These are phyloP conservation scores for Emergomyces pasteurianus DNA, from an alignment of 2,329 filamentous ascomycete species.

Conservation along the genomic window DNA sequence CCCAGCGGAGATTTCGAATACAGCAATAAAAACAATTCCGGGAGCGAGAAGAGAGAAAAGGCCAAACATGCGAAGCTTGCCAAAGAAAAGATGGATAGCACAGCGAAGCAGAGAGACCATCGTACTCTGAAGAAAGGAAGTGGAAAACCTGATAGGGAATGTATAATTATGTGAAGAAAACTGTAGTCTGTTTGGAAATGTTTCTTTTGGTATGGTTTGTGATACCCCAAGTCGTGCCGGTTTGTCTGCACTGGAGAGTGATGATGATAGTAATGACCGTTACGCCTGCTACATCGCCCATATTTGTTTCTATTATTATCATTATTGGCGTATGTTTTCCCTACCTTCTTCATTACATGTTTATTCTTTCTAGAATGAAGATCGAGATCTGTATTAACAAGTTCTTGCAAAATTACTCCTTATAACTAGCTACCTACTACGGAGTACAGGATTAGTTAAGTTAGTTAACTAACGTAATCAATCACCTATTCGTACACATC, in stretches of 20 bases:
- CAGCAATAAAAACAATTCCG: neutral
- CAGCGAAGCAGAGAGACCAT: neutral
- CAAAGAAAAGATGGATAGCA: neutral
- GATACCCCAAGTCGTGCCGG: neutral
- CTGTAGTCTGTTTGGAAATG: neutral
- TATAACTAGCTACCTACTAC: neutral
- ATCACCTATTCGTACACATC: too few relatives aligned
- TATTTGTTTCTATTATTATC: neutral
- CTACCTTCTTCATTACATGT: too few relatives aligned
- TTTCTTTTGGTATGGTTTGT: neutral
- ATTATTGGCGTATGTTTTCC: neutral
- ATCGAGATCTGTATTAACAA: neutral
- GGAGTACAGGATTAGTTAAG: neutral
- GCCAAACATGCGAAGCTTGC: neutral
- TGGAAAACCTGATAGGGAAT: slow-evolving; percentile 32
- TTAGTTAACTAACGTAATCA: too few relatives aligned
- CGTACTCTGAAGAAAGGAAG: neutral
- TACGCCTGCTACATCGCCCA: neutral
- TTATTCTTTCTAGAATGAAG: neutral
- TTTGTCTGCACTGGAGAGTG: neutral
- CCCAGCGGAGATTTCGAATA: neutral
- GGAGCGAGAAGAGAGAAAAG: neutral
- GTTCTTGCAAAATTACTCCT: neutral
- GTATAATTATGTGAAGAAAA: slow-evolving; percentile 28
- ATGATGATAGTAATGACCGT: neutral